Evolutionary conservation across 805 yeast species (phyloP), one percentile per base, ranked within the genome.

Genomic region (Saturnispora ahearnii): DNA sequence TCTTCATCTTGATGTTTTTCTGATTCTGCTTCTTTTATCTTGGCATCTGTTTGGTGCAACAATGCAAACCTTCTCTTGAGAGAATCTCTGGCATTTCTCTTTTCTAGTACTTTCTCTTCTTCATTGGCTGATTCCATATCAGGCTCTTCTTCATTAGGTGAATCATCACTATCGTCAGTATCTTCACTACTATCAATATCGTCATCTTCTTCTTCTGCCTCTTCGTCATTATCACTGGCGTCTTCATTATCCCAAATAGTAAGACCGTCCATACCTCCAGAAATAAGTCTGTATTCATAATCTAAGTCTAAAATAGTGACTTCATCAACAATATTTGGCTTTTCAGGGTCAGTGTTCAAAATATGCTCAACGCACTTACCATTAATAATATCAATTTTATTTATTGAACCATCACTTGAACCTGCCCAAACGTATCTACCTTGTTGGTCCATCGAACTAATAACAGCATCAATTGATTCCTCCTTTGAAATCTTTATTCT

Each of bases 181-280:
- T 45, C 51, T n/a, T 41, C 48, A 31, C 29, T 28, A 30, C 24
- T 18, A 10, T 50, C 57, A 3, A 53, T 61, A 34, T 45, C 50
- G 11, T 44, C 54, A 18, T 45, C 48, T 10, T 55, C 57, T 12
- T 13, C 22, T 4, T 44, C n/a, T n/a, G n/a, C n/a, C n/a, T n/a
- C 18, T 18, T 18, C 18, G 18, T 18, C 46, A 8, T 53, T 56
- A 10, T 46, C 53, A 31, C 49, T 52, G 1, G 56, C 65, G 5
- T 60, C 68, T 7, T 59, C 69, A 1, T 61, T 70, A 10, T 76
- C 71, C 98, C 98, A 91, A 5, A 91, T 70, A 57, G 82, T 84
- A 51, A 91, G 69, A 28, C 74, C 72, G 44, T 86, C 91, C 89
- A 90, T 84, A 21, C 96, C 93, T 5, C 84, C 88, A 62, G 86